Conservation (phyloP, 345 rosid genomes). For the Acer saccharum region DNA sequence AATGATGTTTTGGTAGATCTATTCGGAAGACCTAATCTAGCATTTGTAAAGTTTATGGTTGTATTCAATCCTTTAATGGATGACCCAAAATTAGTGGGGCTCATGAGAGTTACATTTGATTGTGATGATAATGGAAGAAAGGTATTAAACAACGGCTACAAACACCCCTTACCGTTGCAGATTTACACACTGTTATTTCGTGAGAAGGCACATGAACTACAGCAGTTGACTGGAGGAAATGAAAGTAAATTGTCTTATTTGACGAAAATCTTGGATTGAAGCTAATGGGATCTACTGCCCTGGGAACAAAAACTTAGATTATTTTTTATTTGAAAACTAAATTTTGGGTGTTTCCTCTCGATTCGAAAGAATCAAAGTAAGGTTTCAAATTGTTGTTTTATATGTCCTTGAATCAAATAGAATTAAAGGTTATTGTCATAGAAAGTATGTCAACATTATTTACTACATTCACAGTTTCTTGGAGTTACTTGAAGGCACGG, state of each 20-base stretch:
- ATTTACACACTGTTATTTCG: slow-evolving; percentile 58
- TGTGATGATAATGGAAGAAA: slow-evolving; percentile 30
- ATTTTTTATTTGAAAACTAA: no score
- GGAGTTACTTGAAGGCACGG: no score
- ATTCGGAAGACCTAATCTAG: slow-evolving; percentile 70
- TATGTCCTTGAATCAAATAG: no score
- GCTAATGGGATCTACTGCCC: slow-evolving; percentile 61
- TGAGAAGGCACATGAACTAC: slow-evolving; percentile 58
- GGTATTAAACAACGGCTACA: slow-evolving; percentile 22
- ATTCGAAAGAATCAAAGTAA: no score
- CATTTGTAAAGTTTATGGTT: slow-evolving; percentile 56
- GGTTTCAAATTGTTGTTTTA: no score
- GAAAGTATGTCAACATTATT: no score
- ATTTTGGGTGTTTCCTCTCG: no score
- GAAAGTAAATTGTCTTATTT: slow-evolving; percentile 48
- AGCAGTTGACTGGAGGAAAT: slow-evolving; percentile 40
- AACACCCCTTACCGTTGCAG: slow-evolving; percentile 40
- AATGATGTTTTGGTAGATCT: slow-evolving; percentile 54
- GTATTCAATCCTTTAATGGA: slow-evolving; percentile 60
- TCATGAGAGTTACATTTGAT: slow-evolving; percentile 65
- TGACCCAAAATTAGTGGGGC: slow-evolving; percentile 59
- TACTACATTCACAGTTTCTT: no score
- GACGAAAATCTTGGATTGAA: slow-evolving; percentile 50
- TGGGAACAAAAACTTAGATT: slow-evolving; percentile 22
- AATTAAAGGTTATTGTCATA: no score